Base-by-base conservation (phyloP, 2,329 filamentous ascomycete species). In the Venturia carpophila region DNA sequence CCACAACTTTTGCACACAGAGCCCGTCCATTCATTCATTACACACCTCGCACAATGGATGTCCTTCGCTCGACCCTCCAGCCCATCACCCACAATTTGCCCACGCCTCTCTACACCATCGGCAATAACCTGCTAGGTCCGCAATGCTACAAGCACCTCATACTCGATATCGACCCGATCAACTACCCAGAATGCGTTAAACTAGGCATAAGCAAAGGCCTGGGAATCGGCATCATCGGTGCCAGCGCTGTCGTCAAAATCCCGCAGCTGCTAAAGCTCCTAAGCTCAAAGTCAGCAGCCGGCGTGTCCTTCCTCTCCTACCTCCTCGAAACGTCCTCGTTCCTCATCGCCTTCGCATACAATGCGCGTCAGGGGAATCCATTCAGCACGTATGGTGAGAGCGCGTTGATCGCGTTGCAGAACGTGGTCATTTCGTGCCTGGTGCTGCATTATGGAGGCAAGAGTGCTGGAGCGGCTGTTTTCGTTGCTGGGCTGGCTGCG, bases 371-470 rank as follows among this genome's bases (percentile, higher is more conserved):
- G 72, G 87, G 87, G 30, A 97, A 96, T 71, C 93, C 94, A 3
- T 97, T 99, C 79, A 95, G 89, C 82, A 99, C 94, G 13, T 99
- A 90, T 75, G 94, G 94, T 76, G 94, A 99, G 83, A 93, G 91
- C 37, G 92, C 90, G 45, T 82, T 97, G 72, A 97, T 99, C 71
- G 84, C 94, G 62, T 87, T 88, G 66, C 94, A 99, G 80, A 96
- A 99, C 77, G 85, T 97, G 55, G 84, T 92, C 67, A 96, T 99
- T 74, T 87, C 88, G 5, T 85, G 92, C 62, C 77, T 97, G 71
- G 92, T 99, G 52, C 80, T 99, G 75, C 88, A 89, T 74, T 97
- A 92, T 76, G 87, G 85, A 66, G 89, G 89, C 11, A 84, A 85
- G 69, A 79, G 81, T 0, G 82, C 83, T 58, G 80, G 84, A 4